Conservation (phyloP, 495 filamentous ascomycete genomes). For the Xylaria longipes region DNA sequence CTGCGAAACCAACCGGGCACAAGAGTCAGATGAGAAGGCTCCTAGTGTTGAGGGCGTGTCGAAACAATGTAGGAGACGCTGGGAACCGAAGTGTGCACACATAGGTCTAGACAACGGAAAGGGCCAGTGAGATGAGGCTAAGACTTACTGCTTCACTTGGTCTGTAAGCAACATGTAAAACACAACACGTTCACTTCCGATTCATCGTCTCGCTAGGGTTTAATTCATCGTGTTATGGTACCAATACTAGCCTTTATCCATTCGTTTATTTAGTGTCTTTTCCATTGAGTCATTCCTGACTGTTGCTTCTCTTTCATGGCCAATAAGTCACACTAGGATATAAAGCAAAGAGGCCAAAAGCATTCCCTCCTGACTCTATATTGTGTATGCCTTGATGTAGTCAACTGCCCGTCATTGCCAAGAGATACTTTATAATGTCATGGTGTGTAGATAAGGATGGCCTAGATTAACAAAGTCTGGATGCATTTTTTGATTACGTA, state of each 20-base stretch:
- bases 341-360: neutral
- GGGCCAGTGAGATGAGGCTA: constrained; percentile 11
- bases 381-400: neutral
- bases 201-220: neutral
- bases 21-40: neutral
- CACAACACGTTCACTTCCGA: constrained; percentile 23
- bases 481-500: neutral
- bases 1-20: neutral
- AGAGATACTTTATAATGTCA: neutral
- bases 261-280: neutral
- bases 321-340: neutral
- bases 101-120: neutral
- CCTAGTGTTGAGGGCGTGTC: neutral
- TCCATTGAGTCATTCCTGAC: neutral
- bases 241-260: neutral
- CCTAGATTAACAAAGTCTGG: neutral
- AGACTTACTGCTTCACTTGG: neutral
- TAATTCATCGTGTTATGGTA: neutral
- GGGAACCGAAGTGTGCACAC: constrained; percentile 6
- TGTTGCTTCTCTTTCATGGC: neutral
- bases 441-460: neutral
- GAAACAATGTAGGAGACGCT: neutral
- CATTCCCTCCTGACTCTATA: neutral
- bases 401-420: neutral
- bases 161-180: constrained; percentile 21